Evolutionary conservation across 371 early-diverging fungal species (phyloP).

Genomic region (Aphelidium insulamus): DNA sequence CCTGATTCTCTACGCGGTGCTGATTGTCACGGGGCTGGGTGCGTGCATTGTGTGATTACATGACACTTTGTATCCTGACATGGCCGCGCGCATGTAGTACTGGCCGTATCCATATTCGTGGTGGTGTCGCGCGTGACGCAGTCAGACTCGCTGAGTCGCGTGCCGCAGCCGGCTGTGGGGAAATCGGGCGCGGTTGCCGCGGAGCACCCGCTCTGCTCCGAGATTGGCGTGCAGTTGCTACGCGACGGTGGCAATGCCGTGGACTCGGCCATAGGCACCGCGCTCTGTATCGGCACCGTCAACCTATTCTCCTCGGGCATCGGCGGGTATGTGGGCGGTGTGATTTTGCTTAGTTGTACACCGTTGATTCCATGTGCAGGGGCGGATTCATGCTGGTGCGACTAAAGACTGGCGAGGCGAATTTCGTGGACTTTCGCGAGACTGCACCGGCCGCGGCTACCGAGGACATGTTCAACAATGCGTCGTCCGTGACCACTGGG

Average conservation of each 20-base stretch:
- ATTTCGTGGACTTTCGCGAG: conserved; percentile 69
- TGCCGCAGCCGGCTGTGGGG: too few relatives aligned
- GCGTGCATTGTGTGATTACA: too few relatives aligned
- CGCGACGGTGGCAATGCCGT: conserved; percentile 86
- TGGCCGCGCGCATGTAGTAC: too few relatives aligned
- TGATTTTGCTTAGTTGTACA: neutral
- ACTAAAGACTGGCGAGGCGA: conserved; percentile 23
- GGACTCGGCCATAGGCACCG: conserved; percentile 86
- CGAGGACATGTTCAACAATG: conserved; percentile 41
- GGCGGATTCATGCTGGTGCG: conserved; percentile 96
- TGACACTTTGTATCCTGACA: too few relatives aligned
- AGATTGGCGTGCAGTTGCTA: conserved; percentile 63
- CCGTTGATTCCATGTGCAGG: conserved; percentile 7
- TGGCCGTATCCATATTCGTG: too few relatives aligned
- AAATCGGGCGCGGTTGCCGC: conserved; percentile 56
- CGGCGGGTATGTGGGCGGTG: conserved; percentile 31
- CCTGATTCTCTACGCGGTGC: too few relatives aligned
- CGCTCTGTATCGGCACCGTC: conserved; percentile 81
- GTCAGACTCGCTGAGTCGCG: too few relatives aligned
- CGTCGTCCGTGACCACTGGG: conserved; percentile 44
- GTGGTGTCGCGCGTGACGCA: too few relatives aligned
- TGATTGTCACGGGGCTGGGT: too few relatives aligned
- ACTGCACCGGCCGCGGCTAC: conserved; percentile 54
- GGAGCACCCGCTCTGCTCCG: conserved; percentile 59
- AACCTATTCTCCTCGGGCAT: conserved; percentile 91